Evolutionary conservation across 2,329 filamentous ascomycete species (phyloP).

Genomic region (Pseudogymnoascus pannorum): DNA sequence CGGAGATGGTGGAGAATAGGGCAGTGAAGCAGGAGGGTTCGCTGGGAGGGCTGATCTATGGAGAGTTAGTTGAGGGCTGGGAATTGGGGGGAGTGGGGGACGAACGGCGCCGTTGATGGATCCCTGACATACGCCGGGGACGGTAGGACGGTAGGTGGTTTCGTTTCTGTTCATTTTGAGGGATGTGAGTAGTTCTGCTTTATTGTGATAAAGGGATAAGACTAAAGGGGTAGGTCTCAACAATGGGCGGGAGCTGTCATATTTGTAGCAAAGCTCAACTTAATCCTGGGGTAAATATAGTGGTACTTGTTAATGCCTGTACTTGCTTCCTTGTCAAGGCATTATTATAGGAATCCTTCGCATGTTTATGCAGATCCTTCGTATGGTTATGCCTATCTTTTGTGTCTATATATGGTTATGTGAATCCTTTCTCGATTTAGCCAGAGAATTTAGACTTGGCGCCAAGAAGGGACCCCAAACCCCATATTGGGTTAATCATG

Average conservation of each 20-base stretch:
- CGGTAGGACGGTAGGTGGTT: neutral
- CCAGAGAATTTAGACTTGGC: neutral
- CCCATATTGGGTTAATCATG: neutral
- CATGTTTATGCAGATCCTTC: neutral
- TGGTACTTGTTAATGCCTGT: neutral
- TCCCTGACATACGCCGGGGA: neutral
- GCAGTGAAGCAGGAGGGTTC: neutral
- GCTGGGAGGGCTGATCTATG: neutral
- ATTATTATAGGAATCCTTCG: neutral
- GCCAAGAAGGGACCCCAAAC: neutral
- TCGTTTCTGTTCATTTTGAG: neutral
- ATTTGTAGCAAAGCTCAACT: neutral
- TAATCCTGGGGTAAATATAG: neutral
- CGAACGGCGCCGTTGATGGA: neutral
- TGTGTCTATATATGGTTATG: neutral
- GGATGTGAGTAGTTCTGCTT: neutral
- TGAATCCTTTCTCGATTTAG: neutral
- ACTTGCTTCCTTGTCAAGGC: neutral
- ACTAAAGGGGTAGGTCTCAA: neutral
- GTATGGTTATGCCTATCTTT: neutral
- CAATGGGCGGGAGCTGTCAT: neutral
- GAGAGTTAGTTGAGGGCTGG: neutral
- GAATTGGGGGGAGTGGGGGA: neutral
- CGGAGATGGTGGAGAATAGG: neutral
- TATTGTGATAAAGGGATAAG: neutral